A percentile compares a stretch with the other conserved stretches of the same genome.
Conservation (phyloP, 2,329 filamentous ascomycete species). For the Chrysoporthe austroafricana region DNA sequence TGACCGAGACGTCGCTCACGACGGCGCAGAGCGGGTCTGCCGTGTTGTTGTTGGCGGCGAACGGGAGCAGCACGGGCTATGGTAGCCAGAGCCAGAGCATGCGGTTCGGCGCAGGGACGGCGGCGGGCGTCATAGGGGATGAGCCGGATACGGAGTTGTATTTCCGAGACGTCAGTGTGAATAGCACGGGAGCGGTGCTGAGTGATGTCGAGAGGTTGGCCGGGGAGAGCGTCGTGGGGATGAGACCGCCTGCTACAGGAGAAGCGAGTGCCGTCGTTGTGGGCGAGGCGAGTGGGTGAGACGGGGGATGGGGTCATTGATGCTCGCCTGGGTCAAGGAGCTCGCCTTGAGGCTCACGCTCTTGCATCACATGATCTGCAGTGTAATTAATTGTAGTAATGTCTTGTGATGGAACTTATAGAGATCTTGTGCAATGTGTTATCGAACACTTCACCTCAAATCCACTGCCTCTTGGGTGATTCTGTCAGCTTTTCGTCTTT, state of each 20-base stretch:
- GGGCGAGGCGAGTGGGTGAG: not conserved
- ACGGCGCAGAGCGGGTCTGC: constrained; percentile 64
- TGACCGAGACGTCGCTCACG: constrained; percentile 44
- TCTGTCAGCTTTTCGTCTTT: too few species aligned
- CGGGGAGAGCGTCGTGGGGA: constrained; percentile 4
- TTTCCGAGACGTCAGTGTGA: constrained; percentile 51
- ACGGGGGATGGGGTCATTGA: not conserved
- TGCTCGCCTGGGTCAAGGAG: not conserved
- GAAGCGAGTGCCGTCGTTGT: not conserved
- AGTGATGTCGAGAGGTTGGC: constrained; percentile 20
- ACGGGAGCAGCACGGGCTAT: constrained; percentile 51
- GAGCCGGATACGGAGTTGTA: constrained; percentile 53
- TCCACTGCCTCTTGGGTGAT: too few species aligned
- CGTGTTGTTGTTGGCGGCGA: constrained; percentile 50
- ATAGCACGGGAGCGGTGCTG: constrained; percentile 14
- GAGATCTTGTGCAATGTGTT: too few species aligned
- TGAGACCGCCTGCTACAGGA: constrained; percentile 15
- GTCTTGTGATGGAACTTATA: too few species aligned
- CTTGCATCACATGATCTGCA: not conserved
- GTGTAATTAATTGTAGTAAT: not conserved
- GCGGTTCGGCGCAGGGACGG: constrained; percentile 50
- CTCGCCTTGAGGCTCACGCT: not conserved
- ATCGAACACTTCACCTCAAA: too few species aligned
- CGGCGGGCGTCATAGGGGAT: constrained; percentile 30
- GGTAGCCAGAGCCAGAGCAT: constrained; percentile 62